phyloP scores from a whole-genome alignment of 306 rosid genomes.

The Rosa persica region DNA sequence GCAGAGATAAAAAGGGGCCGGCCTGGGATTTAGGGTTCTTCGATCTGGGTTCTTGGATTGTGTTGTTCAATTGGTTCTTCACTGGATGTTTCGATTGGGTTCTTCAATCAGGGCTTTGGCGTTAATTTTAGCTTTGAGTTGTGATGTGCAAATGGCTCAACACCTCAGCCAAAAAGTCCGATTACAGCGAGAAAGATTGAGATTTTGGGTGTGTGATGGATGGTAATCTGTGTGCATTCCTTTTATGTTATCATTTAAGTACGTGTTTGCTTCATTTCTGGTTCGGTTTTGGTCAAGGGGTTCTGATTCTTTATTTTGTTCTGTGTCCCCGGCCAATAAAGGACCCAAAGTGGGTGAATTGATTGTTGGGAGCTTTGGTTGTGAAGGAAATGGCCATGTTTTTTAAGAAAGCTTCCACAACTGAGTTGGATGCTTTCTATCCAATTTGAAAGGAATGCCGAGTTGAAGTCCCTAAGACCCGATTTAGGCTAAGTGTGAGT shows the following conservation, averaged over 20 bases:
- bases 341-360: slow-evolving; percentile 8
- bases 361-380: slow-evolving; percentile 29
- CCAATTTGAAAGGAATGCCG: slow-evolving; percentile 50
- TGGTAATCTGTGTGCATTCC: no score
- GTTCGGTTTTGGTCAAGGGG: slow-evolving; percentile 22
- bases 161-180: no score
- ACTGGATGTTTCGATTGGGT: no score
- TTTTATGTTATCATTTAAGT: no score
- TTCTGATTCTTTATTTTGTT: neutral
- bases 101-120: no score
- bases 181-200: neutral
- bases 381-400: slow-evolving; percentile 25
- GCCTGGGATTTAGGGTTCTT: no score
- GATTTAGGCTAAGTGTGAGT: slow-evolving; percentile 84
- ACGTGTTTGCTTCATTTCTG: slow-evolving; percentile 20
- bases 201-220: neutral
- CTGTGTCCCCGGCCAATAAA: neutral
- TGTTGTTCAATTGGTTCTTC: no score
- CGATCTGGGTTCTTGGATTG: no score
- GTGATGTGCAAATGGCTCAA: no score
- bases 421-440: slow-evolving; percentile 48
- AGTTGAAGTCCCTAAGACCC: slow-evolving; percentile 54
- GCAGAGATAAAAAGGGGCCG: no score
- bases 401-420: slow-evolving; percentile 33
- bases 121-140: no score